Evolutionary conservation across 345 rosid genomes (phyloP), one percentile per base, ranked within the genome.

Genomic region (Populus deltoides): DNA sequence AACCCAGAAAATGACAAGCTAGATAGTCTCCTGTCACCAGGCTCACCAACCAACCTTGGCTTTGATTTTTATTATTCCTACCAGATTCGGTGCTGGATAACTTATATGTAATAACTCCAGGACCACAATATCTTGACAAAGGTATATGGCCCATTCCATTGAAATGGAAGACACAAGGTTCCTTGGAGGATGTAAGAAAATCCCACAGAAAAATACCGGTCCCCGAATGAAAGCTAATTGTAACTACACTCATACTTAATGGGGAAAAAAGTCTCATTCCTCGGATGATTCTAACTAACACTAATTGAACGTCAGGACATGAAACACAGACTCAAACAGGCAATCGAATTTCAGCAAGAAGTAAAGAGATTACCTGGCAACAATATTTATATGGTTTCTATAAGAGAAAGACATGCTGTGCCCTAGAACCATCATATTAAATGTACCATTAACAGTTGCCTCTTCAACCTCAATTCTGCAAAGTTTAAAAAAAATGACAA

Each of bases 381-480:
- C 79, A 51, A 96, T 82, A 86, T 96, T 96, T 10, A 92, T 90
- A 73, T 93, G 98, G 85, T 96, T 92, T 86, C 98, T 91, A 86
- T 96, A 96, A 16, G 89, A 94, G 29, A 93, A 80, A 4, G 99
- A 91, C 73, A 96, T 93, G 75, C 92, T 91, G 81, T 89, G 87
- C 74, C 97, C 94, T 73, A 96, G 82, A 84, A 96, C 93, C 80
- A 91, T 70, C 99, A 93, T 96, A 86, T 85, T 93, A 88, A 96
- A 96, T 47, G 97, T 89, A 55, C 99, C 99, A 77, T 85, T 88
- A 82, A 93, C 91, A 71, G 80, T 85, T 39, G 86, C 81, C 89
- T 96, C 99, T 81, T 96, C 97, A 68, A 96, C 82, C 81, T 92
- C 99, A 75, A 93, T 81, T 63, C 99, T 96, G 89, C 63, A 83